These are phyloP conservation scores for Phytophthora tentaculata DNA, from an alignment of 352 stramenopile species.

Conservation along the genomic window DNA sequence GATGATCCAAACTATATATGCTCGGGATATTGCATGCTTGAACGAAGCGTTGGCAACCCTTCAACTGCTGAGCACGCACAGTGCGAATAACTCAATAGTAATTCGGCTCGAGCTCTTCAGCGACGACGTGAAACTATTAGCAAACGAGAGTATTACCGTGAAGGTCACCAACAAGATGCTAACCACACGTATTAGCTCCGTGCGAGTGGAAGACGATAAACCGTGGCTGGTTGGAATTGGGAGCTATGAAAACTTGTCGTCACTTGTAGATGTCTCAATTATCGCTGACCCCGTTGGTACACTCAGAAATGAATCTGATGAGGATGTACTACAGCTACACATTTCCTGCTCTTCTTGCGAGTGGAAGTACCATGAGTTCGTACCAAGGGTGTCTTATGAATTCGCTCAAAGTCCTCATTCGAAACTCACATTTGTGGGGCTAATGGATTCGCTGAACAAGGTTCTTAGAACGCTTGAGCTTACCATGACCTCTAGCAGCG, in stretches of 20 bases:
- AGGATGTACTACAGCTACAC: conserved; percentile 30
- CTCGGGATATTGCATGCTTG: conserved; percentile 32
- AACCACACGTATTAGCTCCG: conserved; percentile 5
- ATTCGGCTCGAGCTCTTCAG: conserved; percentile 27
- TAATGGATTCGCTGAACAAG: conserved; percentile 14
- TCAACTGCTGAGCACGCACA: conserved; percentile 5
- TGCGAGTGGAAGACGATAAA: conserved; percentile 6
- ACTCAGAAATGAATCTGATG: not conserved
- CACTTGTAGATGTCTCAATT: conserved; percentile 16
- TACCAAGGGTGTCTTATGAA: conserved; percentile 56
- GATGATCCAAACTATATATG: conserved; percentile 14
- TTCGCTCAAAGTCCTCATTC: conserved; percentile 32
- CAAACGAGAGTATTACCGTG: conserved; percentile 17
- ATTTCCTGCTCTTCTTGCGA: conserved; percentile 35
- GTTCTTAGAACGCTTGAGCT: conserved; percentile 34
- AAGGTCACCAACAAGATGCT: not conserved
- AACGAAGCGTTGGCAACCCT: conserved; percentile 26
- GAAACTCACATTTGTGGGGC: conserved; percentile 33
- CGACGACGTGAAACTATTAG: conserved; percentile 19
- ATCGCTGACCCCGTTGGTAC: not conserved
- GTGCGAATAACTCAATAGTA: not conserved
- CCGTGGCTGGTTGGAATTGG: conserved; percentile 4
- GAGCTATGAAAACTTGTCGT: conserved; percentile 13
- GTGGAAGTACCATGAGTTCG: conserved; percentile 35
- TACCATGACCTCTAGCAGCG: not conserved